Base-by-base conservation (phyloP, 805 yeast genomes). In the Priceomyces carsonii region DNA sequence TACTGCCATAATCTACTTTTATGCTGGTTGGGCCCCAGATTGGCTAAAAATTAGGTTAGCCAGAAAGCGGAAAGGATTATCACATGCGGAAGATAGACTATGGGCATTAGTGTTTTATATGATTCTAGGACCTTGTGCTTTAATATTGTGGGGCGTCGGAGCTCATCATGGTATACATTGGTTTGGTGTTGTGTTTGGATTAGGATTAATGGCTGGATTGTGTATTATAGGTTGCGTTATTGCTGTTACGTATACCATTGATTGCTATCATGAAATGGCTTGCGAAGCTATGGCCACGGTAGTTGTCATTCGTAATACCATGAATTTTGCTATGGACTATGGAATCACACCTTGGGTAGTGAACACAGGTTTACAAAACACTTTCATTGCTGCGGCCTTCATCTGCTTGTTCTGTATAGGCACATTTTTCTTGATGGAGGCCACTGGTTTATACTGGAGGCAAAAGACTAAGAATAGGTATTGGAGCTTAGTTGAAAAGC, bases 131-230 rank as follows among this genome's bases (percentile, higher is more conserved):
- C 80, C 81, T 1, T 66, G 68, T 0, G 77, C 83, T 0, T 58
- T 77, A 36, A 67, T 79, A 40, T 59, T 82, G n/a, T 78, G 81
- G 71, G 86, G 86, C 30, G 71, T 79, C 27, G 85, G 84, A 8
- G 80, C 85, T 0, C 69, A 71, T 31, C 68, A 71, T 33, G 68
- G 63, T 3, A 59, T 71, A 20, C 74, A 72, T 33, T 80, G 85
- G 83, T 62, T 76, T 33, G 75, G 76, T 3, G 38, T 50, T 5
- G 20, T 61, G 71, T 33, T 51, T 12, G 82, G 82, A 2, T 62
- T 76, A 43, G 85, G 82, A 2, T 50, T 77, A 26, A 59, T 78
- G 28, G 81, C 79, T 8, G 81, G 83, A 6, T 55, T 69, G 25
- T 68, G 77, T 43, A 57, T 75, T 38, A 74, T 78, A 32, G 80